Evolutionary conservation across 1,139 yeast genomes (phyloP).

Genomic region (Insectozyma bohioensis): DNA sequence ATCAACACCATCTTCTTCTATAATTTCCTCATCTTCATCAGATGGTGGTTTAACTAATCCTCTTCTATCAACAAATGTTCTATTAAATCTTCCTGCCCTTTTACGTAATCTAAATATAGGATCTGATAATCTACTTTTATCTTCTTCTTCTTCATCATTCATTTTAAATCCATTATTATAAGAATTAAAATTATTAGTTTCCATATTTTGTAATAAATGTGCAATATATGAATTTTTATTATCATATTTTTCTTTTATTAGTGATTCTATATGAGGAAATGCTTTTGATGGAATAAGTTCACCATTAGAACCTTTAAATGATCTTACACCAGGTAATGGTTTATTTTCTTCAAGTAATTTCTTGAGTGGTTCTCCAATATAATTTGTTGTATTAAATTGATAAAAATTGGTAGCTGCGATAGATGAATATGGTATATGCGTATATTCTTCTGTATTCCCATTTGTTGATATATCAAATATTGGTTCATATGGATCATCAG

Average conservation of each 20-base stretch:
- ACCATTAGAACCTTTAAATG: conserved; percentile 48
- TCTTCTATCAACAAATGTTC: conserved; percentile 72
- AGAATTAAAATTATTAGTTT: conserved; percentile 46
- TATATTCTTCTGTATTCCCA: conserved; percentile 47
- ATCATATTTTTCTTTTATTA: conserved; percentile 30
- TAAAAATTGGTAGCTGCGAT: conserved; percentile 70
- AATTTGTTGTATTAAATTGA: conserved; percentile 65
- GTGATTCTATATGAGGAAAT: conserved; percentile 42
- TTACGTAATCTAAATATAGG: conserved; percentile 67
- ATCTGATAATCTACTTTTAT: conserved; percentile 42
- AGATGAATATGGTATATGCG: conserved; percentile 78
- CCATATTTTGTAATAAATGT: conserved; percentile 44
- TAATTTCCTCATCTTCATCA: conserved; percentile 20
- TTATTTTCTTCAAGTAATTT: conserved; percentile 40
- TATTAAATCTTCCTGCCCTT: conserved; percentile 72
- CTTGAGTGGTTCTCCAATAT: conserved; percentile 42
- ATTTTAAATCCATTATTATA: conserved; percentile 40
- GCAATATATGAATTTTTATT: conserved; percentile 37
- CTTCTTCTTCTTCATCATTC: conserved; percentile 22
- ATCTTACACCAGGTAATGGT: conserved; percentile 44
- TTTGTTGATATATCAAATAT: conserved; percentile 67
- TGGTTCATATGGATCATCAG: conserved; percentile 93
- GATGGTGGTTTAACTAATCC: conserved; percentile 38
- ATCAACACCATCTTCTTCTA: conserved; percentile 18
- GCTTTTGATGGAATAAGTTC: conserved; percentile 44